Evolutionary conservation across 495 filamentous ascomycete genomes (phyloP), one percentile per base, ranked within the genome.

Genomic region (Aspergillus avenaceus): DNA sequence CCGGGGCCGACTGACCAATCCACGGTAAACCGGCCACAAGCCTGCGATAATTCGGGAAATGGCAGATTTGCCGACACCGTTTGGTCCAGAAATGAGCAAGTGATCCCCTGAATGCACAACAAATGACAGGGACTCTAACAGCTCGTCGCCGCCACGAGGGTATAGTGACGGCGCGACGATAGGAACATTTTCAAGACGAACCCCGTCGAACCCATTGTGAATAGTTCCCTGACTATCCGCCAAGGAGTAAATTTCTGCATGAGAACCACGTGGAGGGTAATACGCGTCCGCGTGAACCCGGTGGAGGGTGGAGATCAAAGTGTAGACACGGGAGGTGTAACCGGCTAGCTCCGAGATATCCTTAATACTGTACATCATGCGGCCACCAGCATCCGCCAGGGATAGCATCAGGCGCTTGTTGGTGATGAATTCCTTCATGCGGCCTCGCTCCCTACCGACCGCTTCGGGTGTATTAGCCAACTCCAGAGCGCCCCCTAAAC

Each of bases 321-420:
- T 91, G 72, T 96, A 99, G 11, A 99, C 91, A 13, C 93, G 87
- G 14, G 90, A 95, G 8, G 93, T 97, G 73, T 97, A 96, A 19
- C 93, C 93, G 1, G 93, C 95, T 44, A 98, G 77, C 62, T 98
- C 93, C 43, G 92, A 95, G 58, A 98, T 77, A 45, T 80, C 95
- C 72, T 99, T 99, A 72, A 99, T 91, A 54, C 85, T 90, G 72
- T 97, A 97, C 95, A 99, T 99, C 86, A 99, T 93, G 28, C 95
- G 80, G 18, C 91, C 91, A 46, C 95, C 95, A 8, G 95, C 95
- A 66, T 99, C 95, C 4, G 95, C 95, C 13, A 97, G 79, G 16
- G 93, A 97, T 23, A 99, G 81, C 95, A 99, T 97, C 47, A 99
- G 81, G 2, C 95, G 86, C 67, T 97, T 97, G 69, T 99, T 99